phyloP scores from a whole-genome alignment of 2,329 filamentous ascomycete species.

The Sporothrix dimorphospora region DNA sequence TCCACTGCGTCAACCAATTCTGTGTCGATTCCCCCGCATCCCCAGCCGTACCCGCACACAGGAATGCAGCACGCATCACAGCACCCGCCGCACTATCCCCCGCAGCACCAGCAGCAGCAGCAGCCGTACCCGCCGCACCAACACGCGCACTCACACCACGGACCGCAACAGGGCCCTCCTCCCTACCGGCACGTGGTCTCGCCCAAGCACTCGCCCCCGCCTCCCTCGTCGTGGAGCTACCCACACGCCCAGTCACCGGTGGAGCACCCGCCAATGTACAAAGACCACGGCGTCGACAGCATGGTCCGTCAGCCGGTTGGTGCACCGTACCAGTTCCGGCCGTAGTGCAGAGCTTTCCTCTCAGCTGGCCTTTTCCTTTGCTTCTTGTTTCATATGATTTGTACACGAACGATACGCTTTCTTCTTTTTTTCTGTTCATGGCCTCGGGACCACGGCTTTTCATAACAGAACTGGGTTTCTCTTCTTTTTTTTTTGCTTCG shows the following conservation, averaged over 20 bases:
- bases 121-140: slow-evolving; percentile 7
- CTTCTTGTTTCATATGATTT: background rate
- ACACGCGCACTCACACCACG: background rate
- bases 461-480: background rate
- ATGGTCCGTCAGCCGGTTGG: slow-evolving; percentile 26
- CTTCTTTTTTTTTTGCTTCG: background rate
- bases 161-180: background rate
- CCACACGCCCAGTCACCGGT: background rate
- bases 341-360: background rate
- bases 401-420: background rate
- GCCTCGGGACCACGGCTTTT: background rate
- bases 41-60: background rate
- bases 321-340: slow-evolving; percentile 7
- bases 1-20: background rate
- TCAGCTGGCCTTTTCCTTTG: background rate
- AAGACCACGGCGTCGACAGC: slow-evolving; percentile 5
- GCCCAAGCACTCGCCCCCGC: background rate
- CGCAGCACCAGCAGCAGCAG: background rate
- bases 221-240: slow-evolving; percentile 8
- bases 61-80: background rate
- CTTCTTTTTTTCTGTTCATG: background rate
- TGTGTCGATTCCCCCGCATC: background rate
- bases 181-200: background rate
- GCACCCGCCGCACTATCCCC: slow-evolving; percentile 8
- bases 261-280: slow-evolving; percentile 20